phyloP scores from a whole-genome alignment of 2,329 filamentous ascomycete genomes.

The Trematosphaeria pertusa region DNA sequence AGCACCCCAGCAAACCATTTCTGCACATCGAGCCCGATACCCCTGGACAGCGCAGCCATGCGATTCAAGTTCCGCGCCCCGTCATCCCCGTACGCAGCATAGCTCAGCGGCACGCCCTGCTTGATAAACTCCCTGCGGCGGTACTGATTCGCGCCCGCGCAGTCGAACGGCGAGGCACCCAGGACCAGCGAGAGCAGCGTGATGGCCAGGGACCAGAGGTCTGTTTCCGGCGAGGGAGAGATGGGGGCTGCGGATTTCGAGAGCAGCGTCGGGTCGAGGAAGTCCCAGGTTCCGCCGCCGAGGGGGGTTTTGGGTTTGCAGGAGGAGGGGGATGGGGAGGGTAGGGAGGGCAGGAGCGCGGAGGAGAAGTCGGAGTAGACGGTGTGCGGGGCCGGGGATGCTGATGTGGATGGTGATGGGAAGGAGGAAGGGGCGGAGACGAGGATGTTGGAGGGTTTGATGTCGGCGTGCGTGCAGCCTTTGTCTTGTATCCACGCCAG shows the following conservation, averaged over 20 bases:
- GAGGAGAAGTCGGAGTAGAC: conserved; percentile 47
- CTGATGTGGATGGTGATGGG: no score
- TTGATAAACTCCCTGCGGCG: conserved; percentile 54
- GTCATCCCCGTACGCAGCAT: conserved; percentile 45
- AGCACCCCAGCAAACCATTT: conserved; percentile 50
- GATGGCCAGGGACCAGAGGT: conserved; percentile 55
- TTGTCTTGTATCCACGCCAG: conserved; percentile 52
- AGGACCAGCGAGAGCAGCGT: conserved; percentile 53
- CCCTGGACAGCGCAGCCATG: conserved; percentile 36
- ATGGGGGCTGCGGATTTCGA: conserved; percentile 17
- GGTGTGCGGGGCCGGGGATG: conserved; percentile 22
- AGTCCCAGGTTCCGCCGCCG: conserved; percentile 57
- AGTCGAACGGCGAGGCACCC: conserved; percentile 51
- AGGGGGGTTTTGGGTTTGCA: conserved; percentile 24
- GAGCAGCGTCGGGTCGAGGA: conserved; percentile 49
- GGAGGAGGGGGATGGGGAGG: background rate
- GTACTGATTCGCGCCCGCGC: conserved; percentile 49
- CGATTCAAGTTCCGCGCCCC: conserved; percentile 35
- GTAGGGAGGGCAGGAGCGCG: background rate
- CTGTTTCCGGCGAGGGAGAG: conserved; percentile 44
- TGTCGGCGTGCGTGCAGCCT: conserved; percentile 52
- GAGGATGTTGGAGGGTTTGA: conserved; percentile 58
- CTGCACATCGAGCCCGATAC: conserved; percentile 33
- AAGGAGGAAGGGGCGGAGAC: conserved; percentile 26
- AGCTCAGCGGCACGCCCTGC: conserved; percentile 50